phyloP scores from a whole-genome alignment of 805 yeast species.

The Candida tammaniensis region DNA sequence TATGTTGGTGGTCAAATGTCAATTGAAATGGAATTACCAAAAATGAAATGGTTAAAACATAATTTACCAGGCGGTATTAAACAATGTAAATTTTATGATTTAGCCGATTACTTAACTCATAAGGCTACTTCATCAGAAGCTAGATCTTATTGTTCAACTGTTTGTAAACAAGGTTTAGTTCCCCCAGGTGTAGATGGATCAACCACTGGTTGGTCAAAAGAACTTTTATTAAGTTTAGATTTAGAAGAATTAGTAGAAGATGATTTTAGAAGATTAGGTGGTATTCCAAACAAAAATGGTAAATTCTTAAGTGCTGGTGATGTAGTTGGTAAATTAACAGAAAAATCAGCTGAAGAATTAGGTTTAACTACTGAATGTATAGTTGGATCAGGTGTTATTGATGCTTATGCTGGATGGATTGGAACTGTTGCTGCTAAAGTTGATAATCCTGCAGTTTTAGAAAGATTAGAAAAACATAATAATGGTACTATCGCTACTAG shows the following conservation, averaged over 20 bases:
- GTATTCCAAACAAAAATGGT: conserved; percentile 72
- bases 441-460: conserved; percentile 53
- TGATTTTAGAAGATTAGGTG: conserved; percentile 79
- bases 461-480: conserved; percentile 41
- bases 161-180: conserved; percentile 93
- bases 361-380: conserved; percentile 78
- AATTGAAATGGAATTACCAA: conserved; percentile 97
- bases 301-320: conserved; percentile 85
- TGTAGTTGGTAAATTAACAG: conserved; percentile 69
- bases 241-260: conserved; percentile 76
- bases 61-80: conserved; percentile 62
- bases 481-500: conserved; percentile 53
- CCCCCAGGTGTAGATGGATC: conserved; percentile 92
- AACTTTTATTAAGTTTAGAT: conserved; percentile 66
- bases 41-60: conserved; percentile 93
- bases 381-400: conserved; percentile 95
- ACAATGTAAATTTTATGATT: conserved; percentile 81
- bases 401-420: conserved; percentile 98
- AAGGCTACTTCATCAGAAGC: conserved; percentile 87
- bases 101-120: conserved; percentile 88
- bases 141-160: conserved; percentile 84
- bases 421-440: conserved; percentile 95
- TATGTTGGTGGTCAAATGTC: conserved; percentile 98
- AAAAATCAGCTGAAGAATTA: conserved; percentile 70
- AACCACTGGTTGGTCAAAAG: conserved; percentile 83